These are phyloP conservation scores for Mycena polygramma DNA, from an alignment of 768 basidiomycete genomes.

Conservation along the genomic window DNA sequence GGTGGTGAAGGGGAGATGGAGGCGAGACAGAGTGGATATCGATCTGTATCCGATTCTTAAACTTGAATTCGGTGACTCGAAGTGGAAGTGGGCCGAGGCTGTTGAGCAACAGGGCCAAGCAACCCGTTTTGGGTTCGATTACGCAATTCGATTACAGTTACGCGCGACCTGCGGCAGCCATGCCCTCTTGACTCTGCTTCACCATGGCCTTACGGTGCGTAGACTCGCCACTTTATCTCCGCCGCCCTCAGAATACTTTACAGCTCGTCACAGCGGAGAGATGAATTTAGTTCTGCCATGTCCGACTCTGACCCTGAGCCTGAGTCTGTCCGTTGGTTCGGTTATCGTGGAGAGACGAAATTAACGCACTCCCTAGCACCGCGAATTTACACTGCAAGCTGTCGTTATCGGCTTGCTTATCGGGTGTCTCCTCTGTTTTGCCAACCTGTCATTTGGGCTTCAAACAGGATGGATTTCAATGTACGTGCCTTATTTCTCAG, in stretches of 20 bases:
- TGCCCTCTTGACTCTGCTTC: neutral
- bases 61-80: constrained; percentile 25
- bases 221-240: neutral
- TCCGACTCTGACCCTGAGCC: neutral
- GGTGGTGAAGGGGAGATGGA: constrained; percentile 24
- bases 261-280: constrained; percentile 6
- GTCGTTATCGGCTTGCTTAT: constrained; percentile 85
- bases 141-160: neutral
- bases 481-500: constrained; percentile 53
- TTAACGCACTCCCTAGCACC: constrained; percentile 4
- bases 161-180: neutral
- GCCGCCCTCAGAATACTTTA: neutral
- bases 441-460: constrained; percentile 89
- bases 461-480: constrained; percentile 94
- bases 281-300: constrained; percentile 5
- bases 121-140: neutral
- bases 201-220: constrained; percentile 17
- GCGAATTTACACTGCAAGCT: constrained; percentile 60
- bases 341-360: neutral
- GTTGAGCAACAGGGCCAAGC: neutral
- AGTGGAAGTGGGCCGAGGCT: neutral
- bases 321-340: too few relatives aligned
- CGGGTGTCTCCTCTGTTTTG: constrained; percentile 91
- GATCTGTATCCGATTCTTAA: constrained; percentile 34
- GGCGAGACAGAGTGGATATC: constrained; percentile 35